Base-by-base conservation (phyloP, 2,329 filamentous ascomycete genomes). In the Neurospora sp. region DNA sequence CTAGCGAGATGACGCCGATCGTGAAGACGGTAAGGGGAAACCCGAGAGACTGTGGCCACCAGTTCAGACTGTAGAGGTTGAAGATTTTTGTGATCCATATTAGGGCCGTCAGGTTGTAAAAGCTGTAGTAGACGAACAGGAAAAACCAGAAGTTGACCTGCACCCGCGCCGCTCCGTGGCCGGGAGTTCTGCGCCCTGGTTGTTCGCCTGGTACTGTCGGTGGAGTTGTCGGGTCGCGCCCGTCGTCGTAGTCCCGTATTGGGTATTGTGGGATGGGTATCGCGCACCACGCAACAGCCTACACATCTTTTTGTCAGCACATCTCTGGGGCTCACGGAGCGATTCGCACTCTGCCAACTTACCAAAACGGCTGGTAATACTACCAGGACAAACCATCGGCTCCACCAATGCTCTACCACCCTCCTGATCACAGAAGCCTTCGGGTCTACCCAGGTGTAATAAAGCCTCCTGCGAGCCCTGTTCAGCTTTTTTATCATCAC, bases 81-180 rank as follows among this genome's bases (percentile, higher is more conserved):
- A 91, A 91, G 5, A 91, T 84, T 76, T 90, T 91, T 67, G 89
- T 91, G 76, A 91, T 90, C 88, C 89, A 91, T 72, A 90, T 85
- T 74, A 91, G 79, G 2, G 89, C 89, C 4, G 87, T 89, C 33
- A 90, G 76, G 76, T 89, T 90, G 79, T 91, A 91, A 74, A 90
- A 86, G 70, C 88, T 87, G 77, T 91, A 91, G 80, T 90, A 91
- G 70, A 90, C 85, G 67, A 90, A 85, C 43, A 91, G 81, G 76
- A 91, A 91, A 82, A 90, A 90, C 89, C 89, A 91, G 76, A 91
- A 91, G 80, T 89, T 90, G 74, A 91, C 85, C 72, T 86, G 84
- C 4, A 91, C 89, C 58, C 85, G 82, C 6, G 88, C 87, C 74
- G 85, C 82, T 70, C 89, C 89, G 81, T 91, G 88, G 36, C 88